Percentiles rank a stretch among this genome's conserved stretches.
Evolutionary conservation across 1,284 basidiomycete species (phyloP).

Genomic region (Pulveroboletus sp.): DNA sequence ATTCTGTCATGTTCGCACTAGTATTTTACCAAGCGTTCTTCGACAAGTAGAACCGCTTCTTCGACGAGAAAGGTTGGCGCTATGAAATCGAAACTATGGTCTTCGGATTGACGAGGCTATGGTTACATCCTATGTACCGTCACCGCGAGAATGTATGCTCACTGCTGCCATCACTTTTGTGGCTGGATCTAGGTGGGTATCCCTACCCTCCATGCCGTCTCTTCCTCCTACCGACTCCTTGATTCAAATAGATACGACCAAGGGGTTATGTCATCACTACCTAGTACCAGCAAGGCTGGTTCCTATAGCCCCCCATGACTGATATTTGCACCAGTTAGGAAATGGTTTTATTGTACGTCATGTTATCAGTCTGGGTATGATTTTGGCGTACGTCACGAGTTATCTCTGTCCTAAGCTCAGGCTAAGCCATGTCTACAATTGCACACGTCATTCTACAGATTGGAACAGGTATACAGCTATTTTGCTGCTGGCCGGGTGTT

Average conservation of each 20-base stretch:
- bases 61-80: background rate
- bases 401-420: no score
- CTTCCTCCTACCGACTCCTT: background rate
- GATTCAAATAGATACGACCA: background rate
- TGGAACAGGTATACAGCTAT: no score
- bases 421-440: no score
- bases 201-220: background rate
- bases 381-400: no score
- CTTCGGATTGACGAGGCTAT: background rate
- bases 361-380: no score
- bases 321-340: no score
- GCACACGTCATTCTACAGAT: no score
- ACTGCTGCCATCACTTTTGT: constrained; percentile 13
- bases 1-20: background rate
- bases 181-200: background rate
- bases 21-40: background rate
- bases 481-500: no score
- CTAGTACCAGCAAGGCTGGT: background rate
- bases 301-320: no score
- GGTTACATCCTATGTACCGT: background rate
- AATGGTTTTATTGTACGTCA: no score
- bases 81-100: background rate
- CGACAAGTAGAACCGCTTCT: background rate
- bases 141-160: constrained; percentile 12
- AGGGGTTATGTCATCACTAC: background rate